Base-by-base conservation (phyloP, 2,329 filamentous ascomycete species). In the Pseudogymnoascus sp. region DNA sequence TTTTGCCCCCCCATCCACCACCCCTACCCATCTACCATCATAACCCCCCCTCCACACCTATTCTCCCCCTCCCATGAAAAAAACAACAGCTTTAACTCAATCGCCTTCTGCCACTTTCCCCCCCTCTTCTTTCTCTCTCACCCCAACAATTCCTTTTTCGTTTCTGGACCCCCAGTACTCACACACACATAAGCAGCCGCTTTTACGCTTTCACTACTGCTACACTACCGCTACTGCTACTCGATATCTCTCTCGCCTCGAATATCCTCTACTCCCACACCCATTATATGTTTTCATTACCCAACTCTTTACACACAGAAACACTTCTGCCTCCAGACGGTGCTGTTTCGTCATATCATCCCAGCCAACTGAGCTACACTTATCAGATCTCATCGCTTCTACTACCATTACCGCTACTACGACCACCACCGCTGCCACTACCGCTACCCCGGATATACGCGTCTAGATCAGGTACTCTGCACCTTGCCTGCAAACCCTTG, bases 261-360 rank as follows among this genome's bases (percentile, higher is more conserved):
- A 23, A 47, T 44, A 44, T 47, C 19, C 42, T 47, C 42, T 47
- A 23, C 42, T 23, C 11, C 19, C 42, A 47, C 42, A 47, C 42
- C 19, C 42, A 47, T 47, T 47, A 47, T 47, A 47, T 47, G 60
- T 64, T 64, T 64, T 42, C 60, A 62, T 64, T 64, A 64, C 63
- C 63, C 63, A 64, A 64, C 63, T 61, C 62, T 60, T 63, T 63
- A 61, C 62, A 35, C 65, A 64, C 65, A 59, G 66, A 65, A 65
- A 67, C 67, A 65, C 65, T 65, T 68, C 64, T 66, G 63, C 26
- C 61, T 36, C 47, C 36, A 42, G 44, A 31, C 36, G 61, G 38
- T 60, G 53, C 63, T 64, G 31, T 64, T 64, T 62, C 64, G 60
- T 68, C 64, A 67, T 67, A 60, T 13, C 23, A 57, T 47, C 42